Percentiles rank a stretch among this genome's conserved stretches.
phyloP scores from a whole-genome alignment of 345 rosid genomes.

The Gossypium thurberi region DNA sequence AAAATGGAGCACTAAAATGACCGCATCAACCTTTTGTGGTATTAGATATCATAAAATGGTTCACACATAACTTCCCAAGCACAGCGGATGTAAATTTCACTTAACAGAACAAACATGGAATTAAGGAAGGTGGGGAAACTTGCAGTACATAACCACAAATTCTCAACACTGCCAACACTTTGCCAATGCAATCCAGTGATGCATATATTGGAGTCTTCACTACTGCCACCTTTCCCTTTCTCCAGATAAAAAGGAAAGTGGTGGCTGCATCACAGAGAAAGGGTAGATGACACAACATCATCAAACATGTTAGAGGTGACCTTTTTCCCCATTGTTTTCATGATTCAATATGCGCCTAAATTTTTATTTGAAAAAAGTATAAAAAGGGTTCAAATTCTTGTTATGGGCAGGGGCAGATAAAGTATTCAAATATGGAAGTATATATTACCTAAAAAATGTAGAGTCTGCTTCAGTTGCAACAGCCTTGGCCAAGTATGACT shows the following conservation, averaged over 20 bases:
- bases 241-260: background rate
- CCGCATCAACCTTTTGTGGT: background rate
- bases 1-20: background rate
- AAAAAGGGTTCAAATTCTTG: background rate
- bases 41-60: background rate
- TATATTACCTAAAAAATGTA: slow-evolving; percentile 52
- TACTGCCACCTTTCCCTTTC: background rate
- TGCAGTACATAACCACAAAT: background rate
- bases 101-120: background rate
- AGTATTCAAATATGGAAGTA: background rate
- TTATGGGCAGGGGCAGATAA: background rate
- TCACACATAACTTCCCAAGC: background rate
- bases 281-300: background rate
- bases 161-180: background rate
- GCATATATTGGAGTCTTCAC: background rate
- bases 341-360: background rate
- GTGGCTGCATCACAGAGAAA: background rate
- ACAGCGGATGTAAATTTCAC: background rate
- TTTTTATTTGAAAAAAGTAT: background rate
- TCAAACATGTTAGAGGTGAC: background rate
- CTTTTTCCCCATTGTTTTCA: background rate
- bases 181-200: background rate
- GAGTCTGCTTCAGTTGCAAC: slow-evolving; percentile 42
- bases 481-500: slow-evolving; percentile 77
- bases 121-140: background rate